Evolutionary conservation across 345 rosid genomes (phyloP).

Genomic region (Syzygium jambos): DNA sequence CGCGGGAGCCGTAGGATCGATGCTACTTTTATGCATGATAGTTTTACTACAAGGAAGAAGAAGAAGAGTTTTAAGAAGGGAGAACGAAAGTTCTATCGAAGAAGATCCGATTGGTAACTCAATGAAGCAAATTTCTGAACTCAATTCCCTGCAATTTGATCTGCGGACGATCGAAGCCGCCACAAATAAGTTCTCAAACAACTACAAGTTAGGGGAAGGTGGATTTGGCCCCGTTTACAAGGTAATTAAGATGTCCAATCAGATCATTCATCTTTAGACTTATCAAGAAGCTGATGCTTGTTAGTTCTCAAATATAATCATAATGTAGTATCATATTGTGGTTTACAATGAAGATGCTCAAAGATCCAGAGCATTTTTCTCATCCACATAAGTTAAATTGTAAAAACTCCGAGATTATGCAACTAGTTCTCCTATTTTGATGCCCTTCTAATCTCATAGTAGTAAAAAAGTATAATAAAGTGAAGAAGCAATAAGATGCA

Average conservation of each 20-base stretch:
- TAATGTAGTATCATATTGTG: background rate
- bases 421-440: constrained; percentile 1
- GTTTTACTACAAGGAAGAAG: background rate
- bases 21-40: background rate
- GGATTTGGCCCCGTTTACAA: background rate
- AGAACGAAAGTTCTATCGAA: background rate
- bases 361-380: background rate
- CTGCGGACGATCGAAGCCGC: constrained; percentile 12
- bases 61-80: background rate
- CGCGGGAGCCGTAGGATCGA: background rate
- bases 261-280: background rate
- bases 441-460: constrained; percentile 1
- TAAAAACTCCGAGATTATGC: constrained; percentile 15
- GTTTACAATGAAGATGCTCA: background rate
- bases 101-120: background rate
- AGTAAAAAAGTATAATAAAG: background rate
- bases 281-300: background rate
- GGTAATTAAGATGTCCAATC: background rate
- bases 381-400: background rate
- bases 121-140: background rate
- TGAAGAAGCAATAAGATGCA: background rate
- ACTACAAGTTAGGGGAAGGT: constrained; percentile 18
- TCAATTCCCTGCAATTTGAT: background rate
- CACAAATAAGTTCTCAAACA: constrained; percentile 15
- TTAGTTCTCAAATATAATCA: background rate